phyloP scores from a whole-genome alignment of 192 early-diverging fungal genomes.

The Coemansia sp. region DNA sequence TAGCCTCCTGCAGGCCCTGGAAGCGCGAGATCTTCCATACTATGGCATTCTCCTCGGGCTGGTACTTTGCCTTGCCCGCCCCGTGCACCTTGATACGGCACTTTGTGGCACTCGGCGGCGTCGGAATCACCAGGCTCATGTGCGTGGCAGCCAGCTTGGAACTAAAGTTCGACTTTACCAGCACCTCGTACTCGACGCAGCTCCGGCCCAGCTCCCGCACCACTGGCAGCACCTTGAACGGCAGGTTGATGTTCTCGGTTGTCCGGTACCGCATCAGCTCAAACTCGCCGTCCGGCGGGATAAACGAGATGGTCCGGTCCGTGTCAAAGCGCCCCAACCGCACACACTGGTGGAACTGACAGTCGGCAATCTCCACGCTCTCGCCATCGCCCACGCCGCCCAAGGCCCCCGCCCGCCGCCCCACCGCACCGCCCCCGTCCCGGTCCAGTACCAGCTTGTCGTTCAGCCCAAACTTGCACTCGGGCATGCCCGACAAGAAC shows the following conservation, averaged over 20 bases:
- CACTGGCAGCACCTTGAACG: constrained; percentile 91
- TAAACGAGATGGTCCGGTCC: constrained; percentile 92
- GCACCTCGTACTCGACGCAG: constrained; percentile 88
- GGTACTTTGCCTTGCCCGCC: constrained; percentile 90
- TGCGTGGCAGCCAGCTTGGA: constrained; percentile 85
- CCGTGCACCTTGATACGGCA: constrained; percentile 71
- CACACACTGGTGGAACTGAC: constrained; percentile 99
- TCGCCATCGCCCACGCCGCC: constrained; percentile 28
- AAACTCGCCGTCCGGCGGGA: constrained; percentile 95
- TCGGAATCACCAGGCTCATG: constrained; percentile 82
- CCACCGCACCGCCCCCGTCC: constrained; percentile 23
- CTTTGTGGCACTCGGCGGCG: constrained; percentile 82
- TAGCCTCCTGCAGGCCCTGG: constrained; percentile 84
- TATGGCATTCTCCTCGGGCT: constrained; percentile 86
- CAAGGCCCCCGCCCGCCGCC: constrained; percentile 10
- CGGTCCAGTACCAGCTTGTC: constrained; percentile 87
- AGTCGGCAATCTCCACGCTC: constrained; percentile 92
- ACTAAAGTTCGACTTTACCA: constrained; percentile 84
- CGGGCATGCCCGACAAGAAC: constrained; percentile 95
- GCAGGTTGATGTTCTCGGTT: constrained; percentile 92
- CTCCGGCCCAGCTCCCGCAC: constrained; percentile 79
- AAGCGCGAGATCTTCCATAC: constrained; percentile 93
- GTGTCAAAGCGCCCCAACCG: constrained; percentile 86
- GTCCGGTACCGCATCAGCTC: constrained; percentile 96
- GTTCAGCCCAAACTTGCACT: constrained; percentile 96